Base-by-base conservation (phyloP, 2,329 filamentous ascomycete species). In the Penicillium digitatum region DNA sequence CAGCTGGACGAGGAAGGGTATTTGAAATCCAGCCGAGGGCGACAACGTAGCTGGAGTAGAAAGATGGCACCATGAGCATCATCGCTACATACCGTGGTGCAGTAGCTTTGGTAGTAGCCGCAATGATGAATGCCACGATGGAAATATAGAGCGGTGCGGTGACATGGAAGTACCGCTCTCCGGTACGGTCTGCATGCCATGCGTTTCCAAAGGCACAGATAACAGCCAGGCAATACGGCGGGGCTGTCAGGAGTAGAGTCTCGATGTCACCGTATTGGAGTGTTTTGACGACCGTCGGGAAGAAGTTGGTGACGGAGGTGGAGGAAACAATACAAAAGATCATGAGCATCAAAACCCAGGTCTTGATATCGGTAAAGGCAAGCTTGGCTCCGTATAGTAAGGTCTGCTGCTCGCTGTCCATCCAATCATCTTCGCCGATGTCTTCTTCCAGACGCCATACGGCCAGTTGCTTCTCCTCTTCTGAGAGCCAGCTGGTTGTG, bases 11-110 rank as follows among this genome's bases (percentile, higher is more conserved):
- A 0, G 88, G 88, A 48, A 93, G 79, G 1, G 85, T 87, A 67
- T 88, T 89, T 44, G 82, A 84, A 60, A 92, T 90, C 89, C 89
- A 94, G 2, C 85, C 82, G 4, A 89, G 76, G 1, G 80, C 79
- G 1, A 89, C 85, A 0, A 87, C 87, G 66, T 85, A 90, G 45
- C 83, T 82, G 1, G 81, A 80, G 64, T 88, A 88, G 3, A 87
- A 75, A 0, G 83, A 82, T 0, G 82, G 78, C 2, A 83, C 75
- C 84, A 90, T 89, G 37, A 90, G 75, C 80, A 90, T 85, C 81
- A 90, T 89, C 29, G 83, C 79, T 9, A 87, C 72, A 59, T 90
- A 90, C 34, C 87, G 79, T 0, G 87, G 82, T 0, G 78, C 87
- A 0, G 80, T 77, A 2, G 76, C 69, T 0, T 79, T 83, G 0